phyloP scores from a whole-genome alignment of 116 monocot genomes.

The Phalaenopsis hybrid region DNA sequence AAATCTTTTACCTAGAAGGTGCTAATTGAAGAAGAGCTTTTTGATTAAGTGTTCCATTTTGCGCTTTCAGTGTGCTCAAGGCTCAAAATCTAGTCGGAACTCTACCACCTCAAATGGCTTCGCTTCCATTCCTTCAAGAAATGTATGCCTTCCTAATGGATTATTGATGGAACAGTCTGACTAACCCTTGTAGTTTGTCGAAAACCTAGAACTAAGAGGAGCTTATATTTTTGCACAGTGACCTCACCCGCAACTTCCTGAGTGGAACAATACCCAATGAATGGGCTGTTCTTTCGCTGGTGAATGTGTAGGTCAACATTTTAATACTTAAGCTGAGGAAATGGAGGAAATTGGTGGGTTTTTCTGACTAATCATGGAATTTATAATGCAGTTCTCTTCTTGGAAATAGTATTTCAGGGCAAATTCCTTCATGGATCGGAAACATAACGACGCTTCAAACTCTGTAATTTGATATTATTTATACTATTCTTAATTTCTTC shows the following conservation, averaged over 20 bases:
- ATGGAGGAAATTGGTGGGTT: background rate
- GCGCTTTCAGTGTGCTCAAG: slow-evolving; percentile 30
- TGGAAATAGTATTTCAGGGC: slow-evolving; percentile 36
- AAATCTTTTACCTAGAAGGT: background rate
- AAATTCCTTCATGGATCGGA: slow-evolving; percentile 37
- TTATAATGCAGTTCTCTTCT: slow-evolving; percentile 26
- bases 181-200: background rate
- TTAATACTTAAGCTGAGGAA: background rate
- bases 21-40: background rate
- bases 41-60: background rate
- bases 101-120: slow-evolving; percentile 45
- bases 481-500: background rate
- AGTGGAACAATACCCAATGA: slow-evolving; percentile 42
- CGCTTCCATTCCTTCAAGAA: slow-evolving; percentile 27
- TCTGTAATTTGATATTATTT: slow-evolving; percentile 21
- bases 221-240: slow-evolving; percentile 24
- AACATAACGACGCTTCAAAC: slow-evolving; percentile 25
- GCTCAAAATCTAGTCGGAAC: slow-evolving; percentile 38
- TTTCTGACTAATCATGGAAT: background rate
- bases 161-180: background rate
- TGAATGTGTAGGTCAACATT: slow-evolving; percentile 28
- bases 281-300: slow-evolving; percentile 46
- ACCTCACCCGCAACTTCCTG: slow-evolving; percentile 49
- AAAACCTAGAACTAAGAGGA: background rate
- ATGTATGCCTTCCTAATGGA: slow-evolving; percentile 28